Evolutionary conservation across 768 basidiomycete genomes (phyloP), one percentile per base, ranked within the genome.

Genomic region (Erythrobasidium yunnanense): DNA sequence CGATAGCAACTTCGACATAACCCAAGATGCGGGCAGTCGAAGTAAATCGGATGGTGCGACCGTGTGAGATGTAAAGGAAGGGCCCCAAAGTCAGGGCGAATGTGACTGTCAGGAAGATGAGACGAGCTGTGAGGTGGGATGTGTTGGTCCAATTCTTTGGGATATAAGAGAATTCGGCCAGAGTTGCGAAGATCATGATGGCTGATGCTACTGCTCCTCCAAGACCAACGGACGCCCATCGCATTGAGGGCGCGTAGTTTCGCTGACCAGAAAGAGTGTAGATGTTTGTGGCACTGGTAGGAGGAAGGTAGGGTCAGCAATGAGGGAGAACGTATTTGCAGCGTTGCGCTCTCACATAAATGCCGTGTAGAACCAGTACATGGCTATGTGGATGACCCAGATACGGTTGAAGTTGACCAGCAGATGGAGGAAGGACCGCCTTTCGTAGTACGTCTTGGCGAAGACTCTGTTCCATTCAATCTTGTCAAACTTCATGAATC

Each of bases 391-490:
- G 69, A 93, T 87, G 77, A 97, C 90, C 92, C 95, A 99, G 71
- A 99, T 89, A 51, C 93, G 88, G 79, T 97, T 97, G 81, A 99
- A 99, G 81, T 99, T 96, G 82, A 99, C 92, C 66, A 97, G 82
- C 1, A 97, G 81, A 76, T 99, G 95, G 42, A 90, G 87, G 76
- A 93, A 90, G 0, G 92, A 92, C 30, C 95, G 90, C 74, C 91
- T 90, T 77, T 99, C 95, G 70, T 86, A 90, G 77, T 97, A 99
- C 0, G 93, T 97, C 80, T 99, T 97, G 87, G 91, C 95, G 78
- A 97, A 97, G 2, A 85, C 92, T 27, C 85, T 81, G 73, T 87
- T 86, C 95, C 95, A 99, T 69, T 97, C 93, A 71, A 99, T 85
- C 54, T 88, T 84, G 76, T 93, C 90, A 69, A 99, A 93, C 75